A percentile compares a stretch with the other conserved stretches of the same genome.
Evolutionary conservation across 2,329 filamentous ascomycete species (phyloP).

Genomic region (Atkinsonella hypoxylon): DNA sequence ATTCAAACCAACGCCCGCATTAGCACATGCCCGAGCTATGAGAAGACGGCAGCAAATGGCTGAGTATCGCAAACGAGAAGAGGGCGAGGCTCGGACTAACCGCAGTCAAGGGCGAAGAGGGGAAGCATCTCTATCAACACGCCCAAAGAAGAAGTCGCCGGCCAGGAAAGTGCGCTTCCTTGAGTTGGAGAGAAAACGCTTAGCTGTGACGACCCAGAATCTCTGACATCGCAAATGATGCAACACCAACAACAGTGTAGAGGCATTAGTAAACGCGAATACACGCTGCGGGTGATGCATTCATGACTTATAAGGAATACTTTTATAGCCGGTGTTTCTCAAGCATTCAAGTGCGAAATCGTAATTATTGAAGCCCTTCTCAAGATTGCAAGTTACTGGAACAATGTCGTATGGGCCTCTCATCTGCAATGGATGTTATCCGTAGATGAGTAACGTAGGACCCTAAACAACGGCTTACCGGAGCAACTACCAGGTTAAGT

Average conservation of each 20-base stretch:
- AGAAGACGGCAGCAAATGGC: slow-evolving; percentile 49
- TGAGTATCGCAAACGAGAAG: slow-evolving; percentile 50
- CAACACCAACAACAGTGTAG: neutral
- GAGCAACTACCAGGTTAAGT: no score
- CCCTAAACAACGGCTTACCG: neutral
- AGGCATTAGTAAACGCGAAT: neutral
- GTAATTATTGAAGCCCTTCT: neutral
- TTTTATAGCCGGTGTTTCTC: neutral
- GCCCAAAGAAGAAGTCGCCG: slow-evolving; percentile 16
- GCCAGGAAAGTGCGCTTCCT: slow-evolving; percentile 28
- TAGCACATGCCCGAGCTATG: slow-evolving; percentile 44
- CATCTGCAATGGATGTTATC: no score
- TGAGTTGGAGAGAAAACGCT: slow-evolving; percentile 24
- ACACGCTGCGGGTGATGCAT: neutral
- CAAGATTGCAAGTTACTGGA: no score
- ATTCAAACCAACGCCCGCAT: slow-evolving; percentile 50
- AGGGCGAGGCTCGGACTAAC: slow-evolving; percentile 44
- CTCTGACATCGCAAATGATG: neutral
- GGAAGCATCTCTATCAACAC: slow-evolving; percentile 15
- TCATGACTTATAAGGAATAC: neutral
- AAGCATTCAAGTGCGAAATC: neutral
- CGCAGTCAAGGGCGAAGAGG: slow-evolving; percentile 39
- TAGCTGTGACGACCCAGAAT: slow-evolving; percentile 17
- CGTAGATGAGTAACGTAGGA: no score
- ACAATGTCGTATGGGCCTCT: no score